A percentile compares a stretch with the other conserved stretches of the same genome.
Conservation (phyloP, 371 early-diverging fungal species). For the Dichotomocladium elegans region DNA sequence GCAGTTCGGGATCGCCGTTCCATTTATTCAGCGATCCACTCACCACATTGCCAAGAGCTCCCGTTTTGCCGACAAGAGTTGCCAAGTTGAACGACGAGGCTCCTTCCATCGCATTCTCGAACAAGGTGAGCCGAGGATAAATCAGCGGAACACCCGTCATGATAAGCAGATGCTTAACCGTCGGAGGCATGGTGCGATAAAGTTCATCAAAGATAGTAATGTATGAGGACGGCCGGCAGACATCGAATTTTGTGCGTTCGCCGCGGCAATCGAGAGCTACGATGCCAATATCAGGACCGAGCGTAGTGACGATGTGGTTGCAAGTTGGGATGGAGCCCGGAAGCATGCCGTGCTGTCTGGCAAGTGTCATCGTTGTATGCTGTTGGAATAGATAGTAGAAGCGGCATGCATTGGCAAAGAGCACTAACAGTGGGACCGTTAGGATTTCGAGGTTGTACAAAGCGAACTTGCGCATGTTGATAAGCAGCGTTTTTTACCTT, state of each 20-base stretch:
- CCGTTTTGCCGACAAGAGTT: slow-evolving; percentile 29
- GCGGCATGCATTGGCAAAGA: slow-evolving; percentile 56
- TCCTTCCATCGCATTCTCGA: slow-evolving; percentile 57
- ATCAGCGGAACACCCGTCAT: slow-evolving; percentile 71
- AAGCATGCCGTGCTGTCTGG: slow-evolving; percentile 53
- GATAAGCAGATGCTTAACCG: slow-evolving; percentile 63
- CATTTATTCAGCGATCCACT: slow-evolving; percentile 46
- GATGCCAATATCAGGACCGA: slow-evolving; percentile 66
- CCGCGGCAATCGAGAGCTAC: slow-evolving; percentile 74
- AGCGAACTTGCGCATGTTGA: not conserved
- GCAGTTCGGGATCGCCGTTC: slow-evolving; percentile 79
- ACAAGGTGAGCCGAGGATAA: slow-evolving; percentile 67
- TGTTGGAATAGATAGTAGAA: slow-evolving; percentile 85
- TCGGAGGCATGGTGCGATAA: slow-evolving; percentile 23
- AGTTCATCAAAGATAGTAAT: slow-evolving; percentile 56
- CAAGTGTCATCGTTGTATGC: slow-evolving; percentile 64
- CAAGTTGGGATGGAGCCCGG: slow-evolving; percentile 18
- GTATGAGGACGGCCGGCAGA: slow-evolving; percentile 61
- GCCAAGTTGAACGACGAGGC: slow-evolving; percentile 29
- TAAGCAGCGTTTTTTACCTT: slow-evolving; percentile 12
- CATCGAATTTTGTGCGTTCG: slow-evolving; percentile 65
- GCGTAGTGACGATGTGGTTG: slow-evolving; percentile 36
- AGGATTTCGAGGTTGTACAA: no score
- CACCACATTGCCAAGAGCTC: slow-evolving; percentile 29
- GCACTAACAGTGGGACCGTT: slow-evolving; percentile 15